These are phyloP conservation scores for Trametes cubensis DNA, from an alignment of 768 basidiomycete species.

Conservation along the genomic window DNA sequence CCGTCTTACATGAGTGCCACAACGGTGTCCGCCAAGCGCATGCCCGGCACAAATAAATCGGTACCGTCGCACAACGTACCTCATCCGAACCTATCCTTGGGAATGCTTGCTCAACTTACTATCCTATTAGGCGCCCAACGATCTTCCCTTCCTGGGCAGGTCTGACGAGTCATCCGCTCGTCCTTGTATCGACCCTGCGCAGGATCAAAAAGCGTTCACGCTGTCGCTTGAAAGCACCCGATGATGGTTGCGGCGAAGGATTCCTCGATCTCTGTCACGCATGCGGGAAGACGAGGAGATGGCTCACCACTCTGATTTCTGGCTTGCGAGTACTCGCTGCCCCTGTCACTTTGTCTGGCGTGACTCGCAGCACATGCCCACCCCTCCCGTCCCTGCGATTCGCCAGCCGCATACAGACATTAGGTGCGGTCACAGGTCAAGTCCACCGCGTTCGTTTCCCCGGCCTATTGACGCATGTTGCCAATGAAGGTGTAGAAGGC, in stretches of 20 bases:
- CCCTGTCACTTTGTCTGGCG: background rate
- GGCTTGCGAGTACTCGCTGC: background rate
- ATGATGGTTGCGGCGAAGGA: background rate
- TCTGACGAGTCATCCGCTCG: background rate
- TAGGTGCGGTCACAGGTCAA: background rate
- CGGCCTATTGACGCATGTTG: conserved; percentile 9
- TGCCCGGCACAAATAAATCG: background rate
- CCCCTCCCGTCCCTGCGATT: background rate
- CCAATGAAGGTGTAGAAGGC: conserved; percentile 7
- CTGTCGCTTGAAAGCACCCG: background rate
- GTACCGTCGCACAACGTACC: background rate
- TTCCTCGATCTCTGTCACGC: background rate
- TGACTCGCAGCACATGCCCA: background rate
- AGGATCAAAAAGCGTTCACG: background rate
- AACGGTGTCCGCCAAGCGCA: background rate
- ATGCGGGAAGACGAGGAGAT: background rate
- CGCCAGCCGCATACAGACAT: background rate
- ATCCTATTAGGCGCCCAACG: background rate
- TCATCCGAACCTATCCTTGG: background rate
- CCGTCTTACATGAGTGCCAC: background rate
- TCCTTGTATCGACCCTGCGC: background rate
- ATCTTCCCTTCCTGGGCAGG: background rate
- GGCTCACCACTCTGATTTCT: background rate
- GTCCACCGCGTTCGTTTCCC: background rate
- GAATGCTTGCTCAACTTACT: background rate